Percentiles rank a stretch among this genome's conserved stretches.
These are phyloP conservation scores for Diaporthe sp. DNA, from an alignment of 2,329 filamentous ascomycete genomes.

Conservation along the genomic window DNA sequence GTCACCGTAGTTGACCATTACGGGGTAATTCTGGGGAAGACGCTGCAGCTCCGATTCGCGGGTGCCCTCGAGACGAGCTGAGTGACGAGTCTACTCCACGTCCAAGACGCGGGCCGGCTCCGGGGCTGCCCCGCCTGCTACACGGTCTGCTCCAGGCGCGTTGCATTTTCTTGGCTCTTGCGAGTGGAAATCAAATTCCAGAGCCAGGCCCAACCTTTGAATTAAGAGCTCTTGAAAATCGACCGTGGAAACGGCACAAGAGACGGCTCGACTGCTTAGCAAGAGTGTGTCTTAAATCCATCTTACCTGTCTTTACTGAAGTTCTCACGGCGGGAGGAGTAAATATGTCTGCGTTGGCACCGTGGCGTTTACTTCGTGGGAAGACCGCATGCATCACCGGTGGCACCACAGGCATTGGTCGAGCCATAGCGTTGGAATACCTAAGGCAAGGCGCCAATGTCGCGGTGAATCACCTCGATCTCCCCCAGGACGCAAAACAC, in stretches of 20 bases:
- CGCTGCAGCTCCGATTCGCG: not conserved
- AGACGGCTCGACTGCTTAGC: not conserved
- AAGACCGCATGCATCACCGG: slow-evolving; percentile 77
- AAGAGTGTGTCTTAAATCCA: not conserved
- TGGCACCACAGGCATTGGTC: slow-evolving; percentile 75
- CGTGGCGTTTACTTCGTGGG: slow-evolving; percentile 57
- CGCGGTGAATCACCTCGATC: slow-evolving; percentile 72
- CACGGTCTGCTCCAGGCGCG: not conserved
- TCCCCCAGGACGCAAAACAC: slow-evolving; percentile 47
- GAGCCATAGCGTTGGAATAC: slow-evolving; percentile 77
- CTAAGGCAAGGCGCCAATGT: slow-evolving; percentile 73
- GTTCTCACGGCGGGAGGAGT: not conserved
- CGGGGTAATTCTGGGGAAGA: not conserved
- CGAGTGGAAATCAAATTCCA: not conserved
- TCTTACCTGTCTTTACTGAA: not conserved
- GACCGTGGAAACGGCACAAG: not conserved
- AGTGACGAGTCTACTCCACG: not conserved
- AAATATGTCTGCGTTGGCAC: not conserved
- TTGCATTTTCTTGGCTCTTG: not conserved
- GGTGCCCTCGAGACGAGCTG: not conserved
- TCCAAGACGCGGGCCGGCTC: not conserved
- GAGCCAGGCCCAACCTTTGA: not conserved
- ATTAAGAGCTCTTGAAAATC: not conserved
- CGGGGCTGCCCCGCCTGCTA: not conserved
- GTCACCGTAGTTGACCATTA: not conserved